Evolutionary conservation across 2,329 filamentous ascomycete species (phyloP), one percentile per base, ranked within the genome.

Genomic region (Neonectria sp.): DNA sequence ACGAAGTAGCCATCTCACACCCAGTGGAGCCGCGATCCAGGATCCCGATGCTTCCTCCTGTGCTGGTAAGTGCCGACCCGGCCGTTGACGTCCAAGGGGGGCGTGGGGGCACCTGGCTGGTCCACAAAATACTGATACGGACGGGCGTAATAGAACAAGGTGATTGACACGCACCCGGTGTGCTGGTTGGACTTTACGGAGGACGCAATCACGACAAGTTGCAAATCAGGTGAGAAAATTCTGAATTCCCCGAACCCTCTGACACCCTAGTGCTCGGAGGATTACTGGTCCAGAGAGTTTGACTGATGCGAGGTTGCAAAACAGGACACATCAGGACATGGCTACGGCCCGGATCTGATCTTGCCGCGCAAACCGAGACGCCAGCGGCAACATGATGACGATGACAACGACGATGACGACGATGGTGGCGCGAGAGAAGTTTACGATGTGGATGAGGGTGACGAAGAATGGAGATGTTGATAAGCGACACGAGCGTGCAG

Each of bases 131-230:
- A 33, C 72, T 76, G 60, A 76, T 68, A 65, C 15, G 59, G 37
- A 66, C 51, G 49, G 65, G 40, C 57, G 43, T 56, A 46, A 43
- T 65, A 95, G 85, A 94, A 92, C 55, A 98, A 97, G 80, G 85
- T 88, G 13, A 90, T 97, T 40, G 95, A 97, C 79, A 90, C 91
- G 68, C 94, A 98, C 80, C 95, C 95, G 60, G 85, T 97, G 52
- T 93, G 90, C 79, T 97, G 95, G 92, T 82, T 99, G 45, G 93
- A 91, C n/a, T 99, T 99, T 76, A 95, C 95, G 61, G 92, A 98
- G 79, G 92, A 97, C 75, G 92, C 92, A 70, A 97, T 99, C 72
- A 91, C 98, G 77, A 98, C 95, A 40, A 94, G 94, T 72, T 98
- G 95, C 82, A 93, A 94, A 78, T 93, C 91, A 82, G 95, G 95